Conservation (phyloP, 2,329 filamentous ascomycete species). For the Decorospora gaudefroyi region DNA sequence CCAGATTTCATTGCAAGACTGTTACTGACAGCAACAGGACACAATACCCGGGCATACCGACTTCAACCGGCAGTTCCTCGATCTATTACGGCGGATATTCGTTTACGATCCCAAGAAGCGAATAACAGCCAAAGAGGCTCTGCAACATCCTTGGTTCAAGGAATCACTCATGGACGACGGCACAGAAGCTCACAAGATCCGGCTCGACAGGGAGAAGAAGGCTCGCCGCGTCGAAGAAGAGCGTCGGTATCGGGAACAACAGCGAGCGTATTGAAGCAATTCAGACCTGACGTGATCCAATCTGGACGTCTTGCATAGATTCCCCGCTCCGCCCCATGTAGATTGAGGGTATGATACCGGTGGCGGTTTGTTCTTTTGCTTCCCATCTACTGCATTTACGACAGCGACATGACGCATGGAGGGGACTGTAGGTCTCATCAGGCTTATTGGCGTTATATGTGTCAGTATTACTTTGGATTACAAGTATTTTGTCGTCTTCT, state of each 20-base stretch:
- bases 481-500: conserved; percentile 25
- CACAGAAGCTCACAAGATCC: conserved; percentile 65
- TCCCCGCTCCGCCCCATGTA: conserved; percentile 12
- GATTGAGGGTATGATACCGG: conserved; percentile 10
- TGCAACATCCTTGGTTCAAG: conserved; percentile 70
- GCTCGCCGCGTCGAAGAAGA: conserved; percentile 40
- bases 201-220: conserved; percentile 51
- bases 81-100: conserved; percentile 66
- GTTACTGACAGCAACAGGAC: conserved; percentile 52
- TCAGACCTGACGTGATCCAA: conserved; percentile 7
- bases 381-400: conserved; percentile 49
- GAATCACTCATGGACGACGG: conserved; percentile 68
- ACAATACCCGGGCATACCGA: conserved; percentile 63
- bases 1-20: neutral
- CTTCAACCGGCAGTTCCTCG: conserved; percentile 67
- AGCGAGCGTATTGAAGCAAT: conserved; percentile 28
- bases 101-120: conserved; percentile 68
- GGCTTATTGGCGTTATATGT: conserved; percentile 39
- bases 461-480: conserved; percentile 39
- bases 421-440: conserved; percentile 29
- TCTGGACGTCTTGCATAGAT: conserved; percentile 20
- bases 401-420: conserved; percentile 46
- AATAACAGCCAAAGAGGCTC: conserved; percentile 66
- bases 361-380: conserved; percentile 26
- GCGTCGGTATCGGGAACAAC: conserved; percentile 36